phyloP scores from a whole-genome alignment of 2,329 filamentous ascomycete genomes.

The Penicillium nordicum region DNA sequence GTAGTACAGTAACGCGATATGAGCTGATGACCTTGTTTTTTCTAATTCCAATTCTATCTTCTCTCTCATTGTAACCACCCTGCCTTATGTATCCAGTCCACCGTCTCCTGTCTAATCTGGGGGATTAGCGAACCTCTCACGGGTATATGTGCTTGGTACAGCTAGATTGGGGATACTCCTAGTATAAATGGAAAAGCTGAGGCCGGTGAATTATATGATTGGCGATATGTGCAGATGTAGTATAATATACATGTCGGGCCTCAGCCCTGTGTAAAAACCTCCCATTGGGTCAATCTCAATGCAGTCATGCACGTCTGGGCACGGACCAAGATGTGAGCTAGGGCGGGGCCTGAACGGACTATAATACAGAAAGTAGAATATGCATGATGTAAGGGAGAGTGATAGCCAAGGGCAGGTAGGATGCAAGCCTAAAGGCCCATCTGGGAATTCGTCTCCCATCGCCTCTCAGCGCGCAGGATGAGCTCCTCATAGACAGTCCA shows the following conservation, averaged over 20 bases:
- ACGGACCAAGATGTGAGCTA: conserved; percentile 3
- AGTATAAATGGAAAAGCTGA: neutral
- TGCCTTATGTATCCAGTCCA: conserved; percentile 9
- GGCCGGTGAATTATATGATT: neutral
- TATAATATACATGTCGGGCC: conserved; percentile 1
- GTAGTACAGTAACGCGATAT: conserved; percentile 22
- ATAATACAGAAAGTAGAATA: conserved; percentile 18
- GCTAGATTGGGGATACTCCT: neutral
- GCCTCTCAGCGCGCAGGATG: conserved; percentile 65
- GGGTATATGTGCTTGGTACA: neutral
- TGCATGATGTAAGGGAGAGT: neutral
- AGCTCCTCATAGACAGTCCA: conserved; percentile 98
- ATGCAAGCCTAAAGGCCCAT: conserved; percentile 17
- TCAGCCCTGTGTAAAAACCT: neutral
- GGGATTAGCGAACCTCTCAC: neutral
- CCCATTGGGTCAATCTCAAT: conserved; percentile 6
- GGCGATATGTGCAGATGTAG: neutral
- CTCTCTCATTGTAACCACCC: neutral
- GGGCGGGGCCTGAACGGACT: conserved; percentile 1
- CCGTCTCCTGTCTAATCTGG: neutral
- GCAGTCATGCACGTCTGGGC: conserved; percentile 6
- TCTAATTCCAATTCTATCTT: neutral
- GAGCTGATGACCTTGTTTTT: conserved; percentile 19
- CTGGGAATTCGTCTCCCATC: conserved; percentile 32
- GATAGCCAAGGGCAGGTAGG: neutral